phyloP scores from a whole-genome alignment of 345 rosid genomes.

The Cochlearia excelsa region DNA sequence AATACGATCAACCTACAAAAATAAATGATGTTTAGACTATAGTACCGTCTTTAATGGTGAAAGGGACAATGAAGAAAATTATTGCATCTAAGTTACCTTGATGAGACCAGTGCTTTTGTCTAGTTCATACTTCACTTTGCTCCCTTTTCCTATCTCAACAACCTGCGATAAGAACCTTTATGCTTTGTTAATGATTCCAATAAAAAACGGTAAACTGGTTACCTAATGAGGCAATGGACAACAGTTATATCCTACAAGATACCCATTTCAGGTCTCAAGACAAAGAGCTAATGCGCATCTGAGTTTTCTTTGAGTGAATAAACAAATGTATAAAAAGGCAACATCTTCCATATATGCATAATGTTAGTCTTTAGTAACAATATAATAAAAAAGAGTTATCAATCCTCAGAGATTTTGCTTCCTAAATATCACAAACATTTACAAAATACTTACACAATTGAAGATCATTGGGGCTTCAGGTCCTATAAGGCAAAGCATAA shows the following conservation, averaged over 20 bases:
- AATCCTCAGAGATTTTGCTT: too few species aligned
- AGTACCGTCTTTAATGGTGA: not conserved
- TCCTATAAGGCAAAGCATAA: conserved; percentile 43
- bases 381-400: too few species aligned
- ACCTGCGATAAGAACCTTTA: conserved; percentile 49
- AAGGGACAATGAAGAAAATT: not conserved
- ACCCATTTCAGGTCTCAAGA: not conserved
- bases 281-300: not conserved
- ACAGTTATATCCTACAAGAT: conserved; percentile 10
- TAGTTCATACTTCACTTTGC: conserved; percentile 98
- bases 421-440: not conserved
- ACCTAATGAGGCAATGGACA: conserved; percentile 14
- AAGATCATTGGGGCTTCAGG: conserved; percentile 87
- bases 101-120: conserved; percentile 95
- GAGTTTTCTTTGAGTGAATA: not conserved
- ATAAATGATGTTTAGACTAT: not conserved
- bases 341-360: not conserved
- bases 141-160: conserved; percentile 87
- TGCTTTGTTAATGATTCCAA: conserved; percentile 10
- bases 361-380: not conserved
- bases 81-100: conserved; percentile 50
- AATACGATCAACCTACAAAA: conserved; percentile 78
- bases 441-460: conserved; percentile 61
- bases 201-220: conserved; percentile 1
- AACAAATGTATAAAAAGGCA: too few species aligned